These are phyloP conservation scores for Calendula officinalis DNA, from an alignment of 129 eudicot genomes.

Conservation along the genomic window DNA sequence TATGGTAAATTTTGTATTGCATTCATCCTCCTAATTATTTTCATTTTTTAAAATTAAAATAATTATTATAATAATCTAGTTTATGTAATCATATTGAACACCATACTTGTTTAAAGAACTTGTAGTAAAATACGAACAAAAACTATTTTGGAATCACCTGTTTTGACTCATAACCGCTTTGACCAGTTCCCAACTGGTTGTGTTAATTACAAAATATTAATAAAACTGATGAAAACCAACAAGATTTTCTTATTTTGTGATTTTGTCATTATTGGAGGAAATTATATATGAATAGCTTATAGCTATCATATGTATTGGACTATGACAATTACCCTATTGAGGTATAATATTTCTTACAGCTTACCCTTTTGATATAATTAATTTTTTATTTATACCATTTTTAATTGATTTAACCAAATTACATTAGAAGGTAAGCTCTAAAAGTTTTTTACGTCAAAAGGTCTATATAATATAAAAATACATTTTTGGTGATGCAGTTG, in stretches of 20 bases:
- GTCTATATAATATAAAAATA: not conserved
- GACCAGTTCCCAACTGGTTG: not conserved
- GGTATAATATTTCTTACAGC: not conserved
- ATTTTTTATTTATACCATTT: too few relatives aligned
- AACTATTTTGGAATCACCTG: not conserved
- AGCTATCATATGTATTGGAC: too few relatives aligned
- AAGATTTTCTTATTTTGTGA: not conserved
- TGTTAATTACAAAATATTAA: not conserved
- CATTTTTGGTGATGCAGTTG: constrained; percentile 39
- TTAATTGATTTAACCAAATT: too few relatives aligned
- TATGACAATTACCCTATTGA: not conserved
- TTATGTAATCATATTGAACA: not conserved
- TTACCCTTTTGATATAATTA: not conserved
- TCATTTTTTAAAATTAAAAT: not conserved
- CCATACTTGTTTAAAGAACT: too few relatives aligned
- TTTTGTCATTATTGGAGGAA: not conserved
- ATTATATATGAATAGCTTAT: not conserved
- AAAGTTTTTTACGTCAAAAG: too few relatives aligned
- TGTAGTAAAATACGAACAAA: not conserved
- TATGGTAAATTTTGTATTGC: not conserved
- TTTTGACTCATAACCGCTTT: not conserved
- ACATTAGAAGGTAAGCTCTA: too few relatives aligned
- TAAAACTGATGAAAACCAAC: not conserved
- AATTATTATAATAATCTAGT: not conserved
- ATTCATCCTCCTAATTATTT: not conserved